These are phyloP conservation scores for Myxozyma sirexii DNA, from an alignment of 805 yeast genomes.

Conservation along the genomic window DNA sequence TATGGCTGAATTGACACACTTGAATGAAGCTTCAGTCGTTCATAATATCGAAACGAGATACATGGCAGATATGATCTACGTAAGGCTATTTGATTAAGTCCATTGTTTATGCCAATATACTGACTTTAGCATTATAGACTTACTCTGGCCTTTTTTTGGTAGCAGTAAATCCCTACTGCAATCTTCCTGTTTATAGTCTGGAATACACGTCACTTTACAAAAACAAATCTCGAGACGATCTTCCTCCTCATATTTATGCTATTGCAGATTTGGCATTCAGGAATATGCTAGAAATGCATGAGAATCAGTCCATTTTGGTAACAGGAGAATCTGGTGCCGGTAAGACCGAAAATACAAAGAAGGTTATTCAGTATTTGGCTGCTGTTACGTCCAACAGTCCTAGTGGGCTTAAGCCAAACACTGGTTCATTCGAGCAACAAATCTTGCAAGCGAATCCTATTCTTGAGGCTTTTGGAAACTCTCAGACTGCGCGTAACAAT, in stretches of 20 bases:
- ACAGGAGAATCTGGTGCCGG: conserved; percentile 99
- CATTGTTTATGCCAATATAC: too few relatives aligned
- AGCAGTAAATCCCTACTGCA: conserved; percentile 89
- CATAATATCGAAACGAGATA: conserved; percentile 80
- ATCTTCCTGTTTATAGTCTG: conserved; percentile 68
- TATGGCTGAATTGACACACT: conserved; percentile 91
- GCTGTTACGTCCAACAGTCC: conserved; percentile 49
- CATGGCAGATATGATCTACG: conserved; percentile 64
- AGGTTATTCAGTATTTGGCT: conserved; percentile 87
- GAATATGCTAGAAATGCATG: conserved; percentile 64
- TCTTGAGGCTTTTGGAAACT: conserved; percentile 93
- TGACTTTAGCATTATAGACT: conserved; percentile 63
- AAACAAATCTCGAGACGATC: conserved; percentile 48
- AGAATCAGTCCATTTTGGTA: conserved; percentile 89
- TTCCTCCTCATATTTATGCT: conserved; percentile 88
- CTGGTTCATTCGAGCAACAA: conserved; percentile 65
- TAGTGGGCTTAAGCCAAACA: neutral
- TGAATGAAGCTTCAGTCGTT: conserved; percentile 95
- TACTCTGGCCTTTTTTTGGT: conserved; percentile 94
- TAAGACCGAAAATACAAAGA: conserved; percentile 95
- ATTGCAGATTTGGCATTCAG: conserved; percentile 85
- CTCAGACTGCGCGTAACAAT: conserved; percentile 90
- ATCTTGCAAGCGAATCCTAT: conserved; percentile 94
- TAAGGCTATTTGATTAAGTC: too few relatives aligned
- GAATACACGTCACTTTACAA: conserved; percentile 62